These are phyloP conservation scores for Sungouiozyma intestinalis DNA, from an alignment of 805 yeast species.

Conservation along the genomic window DNA sequence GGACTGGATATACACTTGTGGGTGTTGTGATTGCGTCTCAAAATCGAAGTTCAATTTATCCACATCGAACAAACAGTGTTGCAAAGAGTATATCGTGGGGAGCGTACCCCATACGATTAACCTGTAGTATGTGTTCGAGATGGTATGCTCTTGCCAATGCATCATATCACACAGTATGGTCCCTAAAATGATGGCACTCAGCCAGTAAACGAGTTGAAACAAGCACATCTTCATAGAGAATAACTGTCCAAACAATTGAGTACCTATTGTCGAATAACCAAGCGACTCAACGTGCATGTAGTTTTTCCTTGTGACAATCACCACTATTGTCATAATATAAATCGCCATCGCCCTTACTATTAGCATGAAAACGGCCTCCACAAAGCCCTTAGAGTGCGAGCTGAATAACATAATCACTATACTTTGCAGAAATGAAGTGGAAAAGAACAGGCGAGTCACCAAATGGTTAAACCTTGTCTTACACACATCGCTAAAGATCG, in stretches of 20 bases:
- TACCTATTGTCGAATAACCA: constrained; percentile 19
- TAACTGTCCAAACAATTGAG: constrained; percentile 18
- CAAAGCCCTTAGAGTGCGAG: constrained; percentile 13
- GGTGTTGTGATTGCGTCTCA: constrained; percentile 31
- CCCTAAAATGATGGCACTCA: constrained; percentile 18
- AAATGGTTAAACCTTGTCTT: constrained; percentile 32
- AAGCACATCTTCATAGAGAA: constrained; percentile 26
- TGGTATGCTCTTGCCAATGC: constrained; percentile 9
- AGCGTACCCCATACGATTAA: constrained; percentile 28
- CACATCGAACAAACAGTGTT: constrained; percentile 43
- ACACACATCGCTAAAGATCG: constrained; percentile 33
- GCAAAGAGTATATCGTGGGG: constrained; percentile 38
- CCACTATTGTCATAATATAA: constrained; percentile 16
- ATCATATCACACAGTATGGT: constrained; percentile 17
- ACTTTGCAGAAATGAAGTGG: constrained; percentile 21
- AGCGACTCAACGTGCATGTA: constrained; percentile 30
- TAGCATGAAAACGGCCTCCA: constrained; percentile 16
- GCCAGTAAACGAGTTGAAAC: constrained; percentile 10
- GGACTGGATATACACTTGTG: constrained; percentile 25
- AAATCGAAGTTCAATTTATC: constrained; percentile 41
- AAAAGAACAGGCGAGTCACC: constrained; percentile 27
- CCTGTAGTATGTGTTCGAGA: constrained; percentile 6
- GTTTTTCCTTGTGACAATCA: constrained; percentile 29
- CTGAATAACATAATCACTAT: constrained; percentile 17
- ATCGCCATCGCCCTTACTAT: constrained; percentile 24